Conservation (phyloP, 2,329 filamentous ascomycete genomes). For the Aspergillus sp. region DNA sequence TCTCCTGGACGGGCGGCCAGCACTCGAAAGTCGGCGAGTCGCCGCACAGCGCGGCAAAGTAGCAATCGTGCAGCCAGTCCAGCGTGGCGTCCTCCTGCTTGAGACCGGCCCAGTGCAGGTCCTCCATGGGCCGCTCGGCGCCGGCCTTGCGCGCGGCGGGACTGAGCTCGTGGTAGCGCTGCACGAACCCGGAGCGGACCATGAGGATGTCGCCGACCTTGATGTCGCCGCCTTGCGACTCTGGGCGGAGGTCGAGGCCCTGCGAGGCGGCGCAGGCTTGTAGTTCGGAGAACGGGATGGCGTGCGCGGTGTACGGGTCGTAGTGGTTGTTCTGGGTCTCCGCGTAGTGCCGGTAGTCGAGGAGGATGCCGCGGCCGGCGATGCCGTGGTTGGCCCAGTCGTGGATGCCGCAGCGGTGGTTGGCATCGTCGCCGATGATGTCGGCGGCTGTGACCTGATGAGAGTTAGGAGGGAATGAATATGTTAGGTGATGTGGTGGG, state of each 20-base stretch:
- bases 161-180: conserved; percentile 54
- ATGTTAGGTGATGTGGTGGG: background rate
- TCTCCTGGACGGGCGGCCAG: conserved; percentile 50
- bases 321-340: conserved; percentile 52
- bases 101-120: conserved; percentile 50
- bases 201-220: conserved; percentile 65
- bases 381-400: conserved; percentile 44
- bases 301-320: conserved; percentile 53
- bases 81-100: conserved; percentile 56
- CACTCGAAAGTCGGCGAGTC: conserved; percentile 66
- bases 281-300: conserved; percentile 57
- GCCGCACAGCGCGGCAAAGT: conserved; percentile 65
- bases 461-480: background rate
- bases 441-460: conserved; percentile 34
- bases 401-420: conserved; percentile 44
- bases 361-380: conserved; percentile 42
- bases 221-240: conserved; percentile 55
- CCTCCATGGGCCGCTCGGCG: conserved; percentile 36
- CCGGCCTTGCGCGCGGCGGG: conserved; percentile 32
- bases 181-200: conserved; percentile 62
- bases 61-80: conserved; percentile 68
- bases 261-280: conserved; percentile 60
- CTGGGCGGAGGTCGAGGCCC: conserved; percentile 60
- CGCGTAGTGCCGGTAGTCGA: conserved; percentile 48
- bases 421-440: conserved; percentile 33